Evolutionary conservation across 2,329 filamentous ascomycete genomes (phyloP).

Genomic region (Bertia moriformis): DNA sequence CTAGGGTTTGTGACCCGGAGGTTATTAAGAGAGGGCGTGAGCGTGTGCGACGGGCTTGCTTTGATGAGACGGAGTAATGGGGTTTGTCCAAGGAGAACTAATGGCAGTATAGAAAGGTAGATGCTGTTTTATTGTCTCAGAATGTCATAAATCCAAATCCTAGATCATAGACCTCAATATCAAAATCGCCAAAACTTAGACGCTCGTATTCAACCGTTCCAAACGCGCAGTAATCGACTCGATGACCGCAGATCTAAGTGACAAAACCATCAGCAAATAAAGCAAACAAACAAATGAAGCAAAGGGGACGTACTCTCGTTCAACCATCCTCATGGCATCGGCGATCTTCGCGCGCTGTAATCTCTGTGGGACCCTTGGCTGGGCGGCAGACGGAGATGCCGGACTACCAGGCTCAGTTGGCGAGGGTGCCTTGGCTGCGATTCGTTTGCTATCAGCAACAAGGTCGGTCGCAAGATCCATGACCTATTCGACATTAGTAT

Average conservation of each 20-base stretch:
- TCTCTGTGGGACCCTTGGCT: conserved; percentile 15
- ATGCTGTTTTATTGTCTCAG: too few relatives aligned
- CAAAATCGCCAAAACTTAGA: not conserved
- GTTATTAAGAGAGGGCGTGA: too few relatives aligned
- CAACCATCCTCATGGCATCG: conserved; percentile 31
- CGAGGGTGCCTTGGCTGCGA: conserved; percentile 12
- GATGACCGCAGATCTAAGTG: not conserved
- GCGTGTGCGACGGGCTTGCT: too few relatives aligned
- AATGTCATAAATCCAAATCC: too few relatives aligned
- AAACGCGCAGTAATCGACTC: not conserved
- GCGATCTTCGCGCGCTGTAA: conserved; percentile 26
- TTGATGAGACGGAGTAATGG: too few relatives aligned
- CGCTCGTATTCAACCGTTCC: not conserved
- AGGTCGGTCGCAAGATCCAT: not conserved
- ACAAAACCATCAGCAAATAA: too few relatives aligned
- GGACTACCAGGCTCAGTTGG: conserved; percentile 11
- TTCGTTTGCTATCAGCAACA: conserved; percentile 14
- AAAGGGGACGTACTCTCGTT: conserved; percentile 19
- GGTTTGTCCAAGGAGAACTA: too few relatives aligned
- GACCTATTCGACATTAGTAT: too few relatives aligned
- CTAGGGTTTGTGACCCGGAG: too few relatives aligned
- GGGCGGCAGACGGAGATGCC: conserved; percentile 9
- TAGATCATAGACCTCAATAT: too few relatives aligned
- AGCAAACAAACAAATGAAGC: too few relatives aligned
- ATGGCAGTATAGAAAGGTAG: too few relatives aligned